Base-by-base conservation (phyloP, 1,284 basidiomycete species). In the Rhodotorula sp. region DNA sequence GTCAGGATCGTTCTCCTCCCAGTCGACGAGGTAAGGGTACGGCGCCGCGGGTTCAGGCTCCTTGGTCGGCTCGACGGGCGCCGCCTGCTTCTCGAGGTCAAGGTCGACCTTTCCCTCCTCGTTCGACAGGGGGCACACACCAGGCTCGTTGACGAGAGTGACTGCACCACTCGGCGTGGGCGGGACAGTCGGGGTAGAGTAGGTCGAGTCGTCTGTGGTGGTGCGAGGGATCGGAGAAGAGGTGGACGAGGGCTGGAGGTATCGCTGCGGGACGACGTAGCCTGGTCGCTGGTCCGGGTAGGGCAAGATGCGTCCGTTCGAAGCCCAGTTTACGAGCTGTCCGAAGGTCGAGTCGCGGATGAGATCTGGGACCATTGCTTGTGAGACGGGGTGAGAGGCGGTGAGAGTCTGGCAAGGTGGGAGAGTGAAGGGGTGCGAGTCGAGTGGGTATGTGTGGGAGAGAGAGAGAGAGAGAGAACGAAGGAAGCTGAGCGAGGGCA, bases 1-100 rank as follows among this genome's bases (percentile, higher is more conserved):
- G 47, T 78, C 79, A 11, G 76, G 76, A 58, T 81, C 80, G 24
- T 75, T 55, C 11, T 74, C 68, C 13, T 71, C 59, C 53, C 58
- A 61, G 22, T 47, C 46, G 53, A 57, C 54, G 53, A 60, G 46
- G 32, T n/a, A 56, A 29, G 53, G 65, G 47, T 61, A 29, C 24
- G 52, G 17, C 10, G 22, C 53, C 13, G 62, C 54, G 24, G 48
- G 36, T 44, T 51, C 44, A n/a, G 15, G 22, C 44, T 24, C 44
- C 39, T 44, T 44, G 39, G 39, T 44, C 39, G 39, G 39, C 39
- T 44, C 39, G 39, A 44, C 39, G 39, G 39, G 39, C 22, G 15
- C 44, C 22, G 19, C 20, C 27, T 36, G 55, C 46, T 57, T 54
- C 56, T 52, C 57, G 27, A 22, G 49, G 19, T 56, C 54, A 24